Conservation (phyloP, 2,329 filamentous ascomycete species). For the Penicillium paneum region DNA sequence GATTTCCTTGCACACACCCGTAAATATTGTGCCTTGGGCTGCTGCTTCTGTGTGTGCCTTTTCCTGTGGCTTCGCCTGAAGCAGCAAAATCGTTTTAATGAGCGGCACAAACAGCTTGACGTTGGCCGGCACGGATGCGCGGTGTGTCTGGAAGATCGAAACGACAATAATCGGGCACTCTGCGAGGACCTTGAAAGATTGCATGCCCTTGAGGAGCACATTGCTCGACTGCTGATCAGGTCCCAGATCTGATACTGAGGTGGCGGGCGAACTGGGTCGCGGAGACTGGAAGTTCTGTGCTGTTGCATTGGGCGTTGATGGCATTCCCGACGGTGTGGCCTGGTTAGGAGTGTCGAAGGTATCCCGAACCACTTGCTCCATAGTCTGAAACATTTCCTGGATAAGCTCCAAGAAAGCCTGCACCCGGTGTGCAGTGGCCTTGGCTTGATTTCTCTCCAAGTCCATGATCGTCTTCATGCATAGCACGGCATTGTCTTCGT, state of each 20-base stretch:
- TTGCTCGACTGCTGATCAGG: slow-evolving; percentile 78
- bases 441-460: slow-evolving; percentile 87
- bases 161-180: slow-evolving; percentile 99
- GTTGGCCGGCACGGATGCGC: slow-evolving; percentile 72
- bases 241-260: slow-evolving; percentile 74
- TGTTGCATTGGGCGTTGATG: slow-evolving; percentile 51
- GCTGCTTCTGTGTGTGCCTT: slow-evolving; percentile 84
- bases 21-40: slow-evolving; percentile 76
- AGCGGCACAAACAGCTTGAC: slow-evolving; percentile 89
- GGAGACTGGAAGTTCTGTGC: slow-evolving; percentile 77
- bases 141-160: slow-evolving; percentile 93
- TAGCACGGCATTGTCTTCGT: slow-evolving; percentile 97
- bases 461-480: slow-evolving; percentile 99
- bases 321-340: slow-evolving; percentile 50
- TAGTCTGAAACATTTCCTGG: slow-evolving; percentile 90
- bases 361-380: slow-evolving; percentile 91
- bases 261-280: slow-evolving; percentile 82
- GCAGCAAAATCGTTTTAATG: slow-evolving; percentile 82
- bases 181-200: slow-evolving; percentile 96
- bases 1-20: slow-evolving; percentile 88
- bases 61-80: slow-evolving; percentile 90
- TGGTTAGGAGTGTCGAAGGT: slow-evolving; percentile 78
- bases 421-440: slow-evolving; percentile 74
- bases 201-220: slow-evolving; percentile 86
- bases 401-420: slow-evolving; percentile 89